Evolutionary conservation across 1,284 basidiomycete genomes (phyloP), one percentile per base, ranked within the genome.

Genomic region (Tilletia indica): DNA sequence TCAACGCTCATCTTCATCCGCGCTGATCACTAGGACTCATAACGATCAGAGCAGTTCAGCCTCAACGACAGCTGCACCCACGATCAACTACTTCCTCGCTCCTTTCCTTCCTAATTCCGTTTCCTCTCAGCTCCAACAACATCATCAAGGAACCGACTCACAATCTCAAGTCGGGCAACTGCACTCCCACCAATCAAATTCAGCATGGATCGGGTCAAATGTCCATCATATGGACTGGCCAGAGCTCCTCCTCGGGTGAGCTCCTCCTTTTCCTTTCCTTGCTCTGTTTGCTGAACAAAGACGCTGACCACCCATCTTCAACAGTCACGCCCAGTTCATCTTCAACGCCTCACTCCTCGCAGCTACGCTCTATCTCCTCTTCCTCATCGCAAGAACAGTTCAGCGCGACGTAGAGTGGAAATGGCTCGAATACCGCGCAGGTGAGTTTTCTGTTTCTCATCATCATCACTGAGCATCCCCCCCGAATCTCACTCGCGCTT

Each of bases 271-370:
- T 31, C n/a, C 56, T 58, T 3, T 48, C 47, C 47, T 12, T 58
- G 9, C 31, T 21, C 1, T n/a, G 9, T 12, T 31, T 31, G 25
- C 25, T 31, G 25, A 8, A n/a, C 6, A 1, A 11, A 25, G 34
- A 14, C 5, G 64, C 9, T n/a, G 38, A 67, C 36, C 16, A 9
- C 19, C 36, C 16, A 67, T 48, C 64, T 4, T n/a, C 36, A n/a
- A 19, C 21, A 67, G 66, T 21, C 47, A 67, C 47, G 88, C 95
- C 16, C 95, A 97, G 84, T 93, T 98, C 85, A 89, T 93, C 83
- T 97, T 97, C 87, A 97, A 98, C 85, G 87, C 92, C n/a, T 90
- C 92, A 4, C 88, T 98, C 48, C 90, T 95, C 63, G 81, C 92
- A 45, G 87, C 94, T 67, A 92, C 93, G 82, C 86, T 99, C 72